phyloP scores from a whole-genome alignment of 208 protist species.

The Trypanosomatidae sp. region DNA sequence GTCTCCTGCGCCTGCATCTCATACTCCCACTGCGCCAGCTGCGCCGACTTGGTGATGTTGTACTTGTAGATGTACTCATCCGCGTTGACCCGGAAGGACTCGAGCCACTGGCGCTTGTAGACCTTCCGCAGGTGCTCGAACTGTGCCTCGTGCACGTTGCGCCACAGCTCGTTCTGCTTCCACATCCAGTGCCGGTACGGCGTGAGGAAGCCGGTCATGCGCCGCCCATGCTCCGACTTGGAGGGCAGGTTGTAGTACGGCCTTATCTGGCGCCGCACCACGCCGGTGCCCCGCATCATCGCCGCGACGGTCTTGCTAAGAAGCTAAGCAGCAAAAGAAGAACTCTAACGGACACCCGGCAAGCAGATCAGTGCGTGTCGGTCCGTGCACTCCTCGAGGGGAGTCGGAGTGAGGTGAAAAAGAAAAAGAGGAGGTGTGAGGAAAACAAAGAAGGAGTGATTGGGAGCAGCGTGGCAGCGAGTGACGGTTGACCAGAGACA shows the following conservation, averaged over 20 bases:
- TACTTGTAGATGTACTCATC: constrained; percentile 95
- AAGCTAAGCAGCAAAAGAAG: no score
- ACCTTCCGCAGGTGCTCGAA: constrained; percentile 92
- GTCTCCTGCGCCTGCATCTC: constrained; percentile 92
- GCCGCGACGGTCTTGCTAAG: no score
- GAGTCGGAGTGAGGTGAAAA: no score
- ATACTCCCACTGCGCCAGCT: constrained; percentile 89
- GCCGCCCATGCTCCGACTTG: constrained; percentile 80
- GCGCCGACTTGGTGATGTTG: constrained; percentile 91
- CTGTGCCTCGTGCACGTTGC: constrained; percentile 91
- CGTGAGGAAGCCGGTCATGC: constrained; percentile 89
- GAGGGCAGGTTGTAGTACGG: constrained; percentile 91
- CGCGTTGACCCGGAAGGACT: constrained; percentile 91
- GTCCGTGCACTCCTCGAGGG: no score
- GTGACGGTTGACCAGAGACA: no score
- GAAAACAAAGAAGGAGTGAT: no score
- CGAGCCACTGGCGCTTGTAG: constrained; percentile 92
- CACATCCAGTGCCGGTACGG: constrained; percentile 93
- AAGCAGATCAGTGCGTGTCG: no score
- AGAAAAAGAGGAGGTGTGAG: no score
- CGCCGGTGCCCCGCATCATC: no score
- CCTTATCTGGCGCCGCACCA: constrained; percentile 51
- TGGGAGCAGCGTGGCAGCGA: no score
- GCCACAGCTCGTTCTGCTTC: constrained; percentile 93
- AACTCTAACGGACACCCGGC: no score